These are phyloP conservation scores for Phytopythium mirpurense DNA, from an alignment of 352 stramenopile genomes.

Conservation along the genomic window DNA sequence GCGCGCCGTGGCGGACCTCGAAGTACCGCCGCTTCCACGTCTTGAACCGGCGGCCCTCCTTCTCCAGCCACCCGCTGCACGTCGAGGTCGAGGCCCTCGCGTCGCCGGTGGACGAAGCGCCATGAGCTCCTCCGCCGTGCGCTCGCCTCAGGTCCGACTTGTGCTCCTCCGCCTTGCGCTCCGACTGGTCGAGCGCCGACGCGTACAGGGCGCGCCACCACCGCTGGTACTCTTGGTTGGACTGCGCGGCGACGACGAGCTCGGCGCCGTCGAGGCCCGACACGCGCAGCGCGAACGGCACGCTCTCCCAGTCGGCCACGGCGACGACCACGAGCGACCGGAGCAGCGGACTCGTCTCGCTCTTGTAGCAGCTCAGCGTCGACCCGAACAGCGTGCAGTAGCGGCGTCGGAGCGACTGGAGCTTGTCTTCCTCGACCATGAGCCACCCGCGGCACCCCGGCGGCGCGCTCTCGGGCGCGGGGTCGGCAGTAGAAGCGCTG, in stretches of 20 bases:
- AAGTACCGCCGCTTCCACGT: slow-evolving; percentile 79
- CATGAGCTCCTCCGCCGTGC: slow-evolving; percentile 5
- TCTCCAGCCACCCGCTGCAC: slow-evolving; percentile 70
- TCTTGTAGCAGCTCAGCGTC: slow-evolving; percentile 79
- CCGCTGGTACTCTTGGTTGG: slow-evolving; percentile 52
- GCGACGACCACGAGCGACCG: slow-evolving; percentile 33
- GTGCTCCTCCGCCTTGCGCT: neutral
- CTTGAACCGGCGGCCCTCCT: slow-evolving; percentile 71
- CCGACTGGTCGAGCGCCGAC: slow-evolving; percentile 8
- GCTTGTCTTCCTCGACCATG: slow-evolving; percentile 49
- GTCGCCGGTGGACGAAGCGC: slow-evolving; percentile 11
- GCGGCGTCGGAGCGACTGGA: slow-evolving; percentile 71
- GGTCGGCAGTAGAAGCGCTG: no score
- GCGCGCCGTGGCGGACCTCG: slow-evolving; percentile 54
- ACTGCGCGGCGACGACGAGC: slow-evolving; percentile 60
- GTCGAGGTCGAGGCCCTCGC: slow-evolving; percentile 8
- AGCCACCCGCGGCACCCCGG: slow-evolving; percentile 44
- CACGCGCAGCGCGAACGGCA: slow-evolving; percentile 41
- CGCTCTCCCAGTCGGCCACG: slow-evolving; percentile 25
- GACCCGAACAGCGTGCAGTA: slow-evolving; percentile 72
- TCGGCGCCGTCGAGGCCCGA: slow-evolving; percentile 35
- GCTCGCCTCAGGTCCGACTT: neutral
- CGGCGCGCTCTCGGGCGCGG: neutral
- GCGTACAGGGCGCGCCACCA: slow-evolving; percentile 49
- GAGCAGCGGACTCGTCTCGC: slow-evolving; percentile 45